phyloP scores from a whole-genome alignment of 495 filamentous ascomycete species.

The Neurospora pannonica region DNA sequence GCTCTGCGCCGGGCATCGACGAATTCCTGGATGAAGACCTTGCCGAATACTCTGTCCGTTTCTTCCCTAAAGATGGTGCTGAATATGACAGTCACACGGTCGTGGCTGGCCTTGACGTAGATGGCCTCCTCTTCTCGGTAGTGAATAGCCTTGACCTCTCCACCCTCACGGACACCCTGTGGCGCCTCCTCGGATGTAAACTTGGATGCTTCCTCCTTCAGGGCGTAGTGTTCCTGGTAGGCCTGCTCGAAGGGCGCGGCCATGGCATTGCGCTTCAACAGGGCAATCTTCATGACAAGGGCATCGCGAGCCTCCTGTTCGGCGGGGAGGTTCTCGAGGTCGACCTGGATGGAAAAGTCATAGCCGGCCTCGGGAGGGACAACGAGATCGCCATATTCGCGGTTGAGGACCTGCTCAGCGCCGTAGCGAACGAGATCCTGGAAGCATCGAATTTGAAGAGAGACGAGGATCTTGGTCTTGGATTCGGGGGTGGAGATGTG shows the following conservation, averaged over 20 bases:
- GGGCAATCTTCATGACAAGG: slow-evolving; percentile 70
- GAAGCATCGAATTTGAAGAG: slow-evolving; percentile 90
- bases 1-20: slow-evolving; percentile 90
- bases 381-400: slow-evolving; percentile 91
- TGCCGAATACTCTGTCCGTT: slow-evolving; percentile 93
- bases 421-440: slow-evolving; percentile 85
- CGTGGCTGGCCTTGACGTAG: slow-evolving; percentile 94
- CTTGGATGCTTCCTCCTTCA: slow-evolving; percentile 78
- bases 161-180: slow-evolving; percentile 76
- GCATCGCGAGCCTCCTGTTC: slow-evolving; percentile 74
- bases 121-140: slow-evolving; percentile 99
- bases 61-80: slow-evolving; percentile 96
- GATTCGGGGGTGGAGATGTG: slow-evolving; percentile 92
- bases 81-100: slow-evolving; percentile 97
- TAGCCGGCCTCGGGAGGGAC: slow-evolving; percentile 80
- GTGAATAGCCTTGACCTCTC: slow-evolving; percentile 90
- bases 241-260: slow-evolving; percentile 94
- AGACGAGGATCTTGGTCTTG: slow-evolving; percentile 87
- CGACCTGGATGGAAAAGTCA: slow-evolving; percentile 85
- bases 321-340: slow-evolving; percentile 76
- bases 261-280: slow-evolving; percentile 96
- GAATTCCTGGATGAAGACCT: slow-evolving; percentile 91
- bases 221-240: slow-evolving; percentile 80
- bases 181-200: slow-evolving; percentile 88
- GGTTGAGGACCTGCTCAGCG: slow-evolving; percentile 77